Evolutionary conservation across 441 rosid species (phyloP), one percentile per base, ranked within the genome.

Genomic region (Erodium trifolium): DNA sequence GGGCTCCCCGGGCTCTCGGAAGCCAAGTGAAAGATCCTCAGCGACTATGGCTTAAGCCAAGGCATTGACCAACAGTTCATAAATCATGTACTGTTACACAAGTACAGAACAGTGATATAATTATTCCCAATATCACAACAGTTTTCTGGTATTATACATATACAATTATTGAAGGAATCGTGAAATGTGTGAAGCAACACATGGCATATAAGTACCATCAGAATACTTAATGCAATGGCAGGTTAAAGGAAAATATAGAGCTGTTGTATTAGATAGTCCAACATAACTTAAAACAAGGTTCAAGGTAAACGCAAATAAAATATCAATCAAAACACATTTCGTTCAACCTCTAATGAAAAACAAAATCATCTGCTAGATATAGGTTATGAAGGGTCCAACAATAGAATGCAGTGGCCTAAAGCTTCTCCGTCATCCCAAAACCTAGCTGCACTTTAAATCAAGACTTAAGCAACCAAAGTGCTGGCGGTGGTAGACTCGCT

Each of bases 401-500:
- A 45, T 12, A 45, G 13, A 1, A 12, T 11, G 13, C 13, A 5
- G 11, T 45, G 51, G 51, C 51, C 12, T 11, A 9, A 12, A 45
- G 51, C 51, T 45, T 45, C 51, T 9, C 13, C 51, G 3, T 45
- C 18, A 16, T 11, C 63, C 17, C 19, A 14, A 14, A n/a, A 14
- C 63, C 1, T 57, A 34, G 37, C 37, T 34, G 37, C 37, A 0
- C 27, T 23, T 34, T 5, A 34, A 0, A 34, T 0, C 37, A 34
- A 34, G 8, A 57, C 78, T 74, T 84, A 87, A 37, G 92, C 94
- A 66, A 88, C 94, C 14, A 88, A 86, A n/a, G 94, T 87, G 83
- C 96, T 88, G 45, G 96, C 96, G 19, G 96, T 90, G 37, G 96
- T 87, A 59, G 94, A 88, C 62, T 90, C 96, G 16, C 94, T 88